These are phyloP conservation scores for Leccinum disarticulatum DNA, from an alignment of 768 basidiomycete genomes.

Conservation along the genomic window DNA sequence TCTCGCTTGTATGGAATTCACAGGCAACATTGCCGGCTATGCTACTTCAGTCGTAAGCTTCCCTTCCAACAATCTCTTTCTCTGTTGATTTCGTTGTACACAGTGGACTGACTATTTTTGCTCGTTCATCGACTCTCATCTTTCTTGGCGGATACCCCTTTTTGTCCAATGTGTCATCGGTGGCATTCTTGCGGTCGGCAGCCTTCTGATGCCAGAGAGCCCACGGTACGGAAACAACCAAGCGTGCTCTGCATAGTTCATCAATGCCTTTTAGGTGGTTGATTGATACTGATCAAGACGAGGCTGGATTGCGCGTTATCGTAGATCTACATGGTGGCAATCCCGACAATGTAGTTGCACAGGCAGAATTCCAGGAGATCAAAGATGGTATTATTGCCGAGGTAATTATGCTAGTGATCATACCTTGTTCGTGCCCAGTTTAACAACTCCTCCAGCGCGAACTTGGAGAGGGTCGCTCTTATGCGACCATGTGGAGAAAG, in stretches of 20 bases:
- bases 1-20: slow-evolving; percentile 94
- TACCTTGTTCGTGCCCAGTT: background rate
- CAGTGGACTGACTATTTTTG: slow-evolving; percentile 96
- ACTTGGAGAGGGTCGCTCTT: slow-evolving; percentile 72
- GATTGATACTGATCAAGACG: slow-evolving; percentile 83
- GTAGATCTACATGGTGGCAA: slow-evolving; percentile 88
- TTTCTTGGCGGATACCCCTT: slow-evolving; percentile 91
- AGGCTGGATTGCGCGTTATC: slow-evolving; percentile 81
- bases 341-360: slow-evolving; percentile 61
- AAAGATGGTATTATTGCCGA: slow-evolving; percentile 76
- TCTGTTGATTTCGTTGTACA: background rate
- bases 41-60: slow-evolving; percentile 79
- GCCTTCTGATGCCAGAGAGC: slow-evolving; percentile 85
- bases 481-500: slow-evolving; percentile 79
- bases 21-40: slow-evolving; percentile 90
- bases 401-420: slow-evolving; percentile 36
- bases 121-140: slow-evolving; percentile 81
- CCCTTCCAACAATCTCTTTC: background rate
- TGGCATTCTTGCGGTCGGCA: slow-evolving; percentile 71
- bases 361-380: slow-evolving; percentile 88
- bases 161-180: slow-evolving; percentile 89
- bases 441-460: slow-evolving; percentile 53
- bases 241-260: background rate
- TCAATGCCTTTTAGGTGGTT: slow-evolving; percentile 61
- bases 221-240: slow-evolving; percentile 55